Evolutionary conservation across 2,329 filamentous ascomycete genomes (phyloP).

Genomic region (Colletotrichum aenigma): DNA sequence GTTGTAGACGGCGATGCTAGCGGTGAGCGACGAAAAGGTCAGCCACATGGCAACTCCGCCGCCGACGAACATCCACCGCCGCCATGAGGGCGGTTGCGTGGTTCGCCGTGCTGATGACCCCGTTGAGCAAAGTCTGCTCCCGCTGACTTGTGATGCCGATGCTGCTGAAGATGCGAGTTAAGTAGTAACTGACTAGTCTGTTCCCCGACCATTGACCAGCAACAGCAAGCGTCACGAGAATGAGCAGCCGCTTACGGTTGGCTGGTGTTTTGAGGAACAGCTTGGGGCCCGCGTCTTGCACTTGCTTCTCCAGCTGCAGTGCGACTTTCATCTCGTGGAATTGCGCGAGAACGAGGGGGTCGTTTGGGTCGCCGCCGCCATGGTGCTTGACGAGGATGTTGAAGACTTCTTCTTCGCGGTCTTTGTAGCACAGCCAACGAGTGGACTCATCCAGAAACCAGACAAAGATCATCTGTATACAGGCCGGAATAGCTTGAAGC

Average conservation of each 20-base stretch:
- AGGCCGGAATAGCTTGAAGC: neutral
- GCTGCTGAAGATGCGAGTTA: conserved; percentile 35
- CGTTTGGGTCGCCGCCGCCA: conserved; percentile 53
- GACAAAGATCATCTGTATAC: neutral
- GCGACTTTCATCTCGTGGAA: conserved; percentile 30
- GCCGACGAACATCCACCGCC: conserved; percentile 31
- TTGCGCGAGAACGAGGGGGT: conserved; percentile 52
- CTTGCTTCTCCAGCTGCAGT: neutral
- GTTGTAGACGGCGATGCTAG: neutral
- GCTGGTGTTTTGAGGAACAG: conserved; percentile 25
- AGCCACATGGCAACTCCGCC: neutral
- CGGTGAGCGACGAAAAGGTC: neutral
- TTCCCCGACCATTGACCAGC: conserved; percentile 30
- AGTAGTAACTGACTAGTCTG: conserved; percentile 40
- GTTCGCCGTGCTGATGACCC: conserved; percentile 14
- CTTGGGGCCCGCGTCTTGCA: neutral
- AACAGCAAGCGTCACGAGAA: conserved; percentile 25
- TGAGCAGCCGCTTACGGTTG: conserved; percentile 27
- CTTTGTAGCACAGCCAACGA: conserved; percentile 33
- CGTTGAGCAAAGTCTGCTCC: conserved; percentile 44
- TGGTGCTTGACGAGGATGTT: conserved; percentile 43
- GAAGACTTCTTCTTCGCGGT: conserved; percentile 32
- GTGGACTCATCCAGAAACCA: conserved; percentile 31
- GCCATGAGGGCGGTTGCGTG: neutral
- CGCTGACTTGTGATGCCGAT: conserved; percentile 31